phyloP scores from a whole-genome alignment of 2,329 filamentous ascomycete species.

The Alternaria sp. region DNA sequence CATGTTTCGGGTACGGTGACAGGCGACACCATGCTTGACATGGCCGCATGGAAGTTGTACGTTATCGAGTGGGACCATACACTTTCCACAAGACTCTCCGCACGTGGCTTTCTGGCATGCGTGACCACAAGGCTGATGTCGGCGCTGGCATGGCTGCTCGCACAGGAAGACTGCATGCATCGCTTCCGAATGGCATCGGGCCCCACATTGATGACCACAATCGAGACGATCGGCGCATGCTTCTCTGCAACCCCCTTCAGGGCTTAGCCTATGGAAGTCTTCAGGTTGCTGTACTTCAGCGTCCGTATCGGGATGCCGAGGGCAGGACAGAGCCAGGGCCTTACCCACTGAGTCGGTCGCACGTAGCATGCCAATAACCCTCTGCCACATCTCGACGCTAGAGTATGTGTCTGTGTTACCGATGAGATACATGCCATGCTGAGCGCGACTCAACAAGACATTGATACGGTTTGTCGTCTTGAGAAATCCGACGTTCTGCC shows the following conservation, averaged over 20 bases:
- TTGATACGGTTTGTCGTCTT: constrained; percentile 73
- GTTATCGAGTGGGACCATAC: constrained; percentile 27
- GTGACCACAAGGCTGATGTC: constrained; percentile 37
- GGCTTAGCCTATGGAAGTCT: constrained; percentile 38
- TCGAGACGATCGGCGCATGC: constrained; percentile 33
- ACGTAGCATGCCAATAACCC: constrained; percentile 64
- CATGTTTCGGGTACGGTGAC: constrained; percentile 16
- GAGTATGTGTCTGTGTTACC: constrained; percentile 69
- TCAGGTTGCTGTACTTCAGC: constrained; percentile 39
- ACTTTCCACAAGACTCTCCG: constrained; percentile 40
- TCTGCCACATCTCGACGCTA: constrained; percentile 69
- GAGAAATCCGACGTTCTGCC: constrained; percentile 70
- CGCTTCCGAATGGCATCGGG: constrained; percentile 41
- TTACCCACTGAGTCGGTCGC: constrained; percentile 25
- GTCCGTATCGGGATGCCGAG: constrained; percentile 35
- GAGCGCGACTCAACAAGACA: constrained; percentile 71
- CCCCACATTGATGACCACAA: constrained; percentile 43
- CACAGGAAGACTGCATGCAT: constrained; percentile 42
- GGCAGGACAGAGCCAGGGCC: constrained; percentile 36
- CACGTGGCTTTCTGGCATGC: constrained; percentile 40
- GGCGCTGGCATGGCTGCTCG: constrained; percentile 36
- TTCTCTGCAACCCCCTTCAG: constrained; percentile 44
- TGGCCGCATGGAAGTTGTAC: constrained; percentile 44
- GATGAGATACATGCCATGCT: constrained; percentile 76
- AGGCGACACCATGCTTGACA: constrained; percentile 23